phyloP scores from a whole-genome alignment of 306 rosid species.

The Lithocarpus polystachyus region DNA sequence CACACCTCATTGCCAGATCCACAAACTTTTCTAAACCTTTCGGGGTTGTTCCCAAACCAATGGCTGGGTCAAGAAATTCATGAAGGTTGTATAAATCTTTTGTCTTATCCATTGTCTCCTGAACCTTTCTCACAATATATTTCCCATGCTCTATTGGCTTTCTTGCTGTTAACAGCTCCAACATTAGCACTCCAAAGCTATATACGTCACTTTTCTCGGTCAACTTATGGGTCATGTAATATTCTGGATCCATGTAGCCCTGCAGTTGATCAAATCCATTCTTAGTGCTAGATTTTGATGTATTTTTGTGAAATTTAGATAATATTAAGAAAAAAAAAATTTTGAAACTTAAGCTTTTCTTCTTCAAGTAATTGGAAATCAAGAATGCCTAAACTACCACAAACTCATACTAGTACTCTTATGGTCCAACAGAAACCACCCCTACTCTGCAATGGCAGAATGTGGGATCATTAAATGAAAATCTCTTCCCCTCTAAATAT shows the following conservation, averaged over 20 bases:
- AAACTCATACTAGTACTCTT: too few relatives aligned
- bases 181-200: conserved; percentile 74
- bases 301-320: not conserved
- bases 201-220: conserved; percentile 81
- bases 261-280: conserved; percentile 17
- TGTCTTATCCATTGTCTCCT: conserved; percentile 44
- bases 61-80: conserved; percentile 36
- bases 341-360: not conserved
- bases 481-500: too few relatives aligned
- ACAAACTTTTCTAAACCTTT: conserved; percentile 56
- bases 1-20: conserved; percentile 60
- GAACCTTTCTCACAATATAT: conserved; percentile 65
- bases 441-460: too few relatives aligned
- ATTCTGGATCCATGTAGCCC: conserved; percentile 51
- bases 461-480: too few relatives aligned
- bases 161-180: conserved; percentile 68
- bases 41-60: conserved; percentile 31
- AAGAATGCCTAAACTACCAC: too few relatives aligned
- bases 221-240: too few relatives aligned
- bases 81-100: conserved; percentile 33
- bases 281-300: conserved; percentile 7
- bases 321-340: not conserved
- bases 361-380: not conserved
- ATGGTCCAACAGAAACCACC: too few relatives aligned
- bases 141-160: conserved; percentile 69